phyloP scores from a whole-genome alignment of 192 early-diverging fungal genomes.

The Helicostylum pulchrum region DNA sequence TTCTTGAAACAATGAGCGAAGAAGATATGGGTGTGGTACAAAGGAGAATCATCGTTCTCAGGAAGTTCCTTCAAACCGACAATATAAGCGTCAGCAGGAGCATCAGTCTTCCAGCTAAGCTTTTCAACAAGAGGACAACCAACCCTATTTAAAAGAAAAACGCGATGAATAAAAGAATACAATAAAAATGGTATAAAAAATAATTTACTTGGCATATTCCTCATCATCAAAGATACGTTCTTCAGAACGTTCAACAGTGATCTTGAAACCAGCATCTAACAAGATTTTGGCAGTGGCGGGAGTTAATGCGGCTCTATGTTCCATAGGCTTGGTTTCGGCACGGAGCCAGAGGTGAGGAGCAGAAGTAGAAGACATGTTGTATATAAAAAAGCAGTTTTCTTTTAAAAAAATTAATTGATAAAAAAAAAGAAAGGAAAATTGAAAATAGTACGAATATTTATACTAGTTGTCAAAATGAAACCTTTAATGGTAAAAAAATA shows the following conservation, averaged over 20 bases:
- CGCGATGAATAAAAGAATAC: background rate
- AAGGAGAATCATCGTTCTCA: constrained; percentile 85
- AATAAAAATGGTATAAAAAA: background rate
- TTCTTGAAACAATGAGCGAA: constrained; percentile 98
- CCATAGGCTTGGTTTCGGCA: constrained; percentile 96
- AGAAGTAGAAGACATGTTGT: background rate
- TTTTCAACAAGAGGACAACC: constrained; percentile 79
- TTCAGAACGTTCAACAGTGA: constrained; percentile 82
- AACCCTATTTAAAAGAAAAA: constrained; percentile 42
- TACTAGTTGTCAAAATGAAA: background rate
- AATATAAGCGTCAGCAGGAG: constrained; percentile 90
- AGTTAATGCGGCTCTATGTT: constrained; percentile 90
- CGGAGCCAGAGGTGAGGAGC: constrained; percentile 83
- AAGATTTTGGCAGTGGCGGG: constrained; percentile 80
- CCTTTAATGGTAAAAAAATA: background rate
- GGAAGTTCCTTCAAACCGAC: constrained; percentile 97
- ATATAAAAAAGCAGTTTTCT: background rate
- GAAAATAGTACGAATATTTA: background rate
- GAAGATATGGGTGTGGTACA: constrained; percentile 93
- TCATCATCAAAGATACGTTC: constrained; percentile 86
- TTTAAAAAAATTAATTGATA: background rate
- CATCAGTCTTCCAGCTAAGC: constrained; percentile 79
- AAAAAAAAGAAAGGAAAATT: background rate
- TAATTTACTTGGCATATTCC: constrained; percentile 74
- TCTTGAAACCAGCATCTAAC: constrained; percentile 76